These are phyloP conservation scores for Nephelium lappaceum DNA, from an alignment of 345 rosid genomes.

Conservation along the genomic window DNA sequence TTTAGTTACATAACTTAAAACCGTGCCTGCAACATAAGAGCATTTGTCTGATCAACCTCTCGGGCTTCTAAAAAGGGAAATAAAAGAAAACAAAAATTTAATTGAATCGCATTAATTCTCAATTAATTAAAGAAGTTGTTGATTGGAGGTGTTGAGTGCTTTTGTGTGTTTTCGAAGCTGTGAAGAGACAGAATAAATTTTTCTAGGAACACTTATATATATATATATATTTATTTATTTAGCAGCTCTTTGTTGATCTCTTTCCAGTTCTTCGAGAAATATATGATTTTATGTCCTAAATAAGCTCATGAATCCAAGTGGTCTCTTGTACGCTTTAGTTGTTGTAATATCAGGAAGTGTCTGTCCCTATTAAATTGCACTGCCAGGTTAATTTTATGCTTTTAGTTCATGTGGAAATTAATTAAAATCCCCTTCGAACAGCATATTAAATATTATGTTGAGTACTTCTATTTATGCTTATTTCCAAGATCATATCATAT, in stretches of 20 bases:
- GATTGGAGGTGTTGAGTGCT: neutral
- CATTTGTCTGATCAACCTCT: neutral
- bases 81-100: too few relatives aligned
- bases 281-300: conserved; percentile 1
- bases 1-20: neutral
- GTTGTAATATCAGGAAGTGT: neutral
- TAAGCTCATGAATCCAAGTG: neutral
- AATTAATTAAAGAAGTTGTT: neutral
- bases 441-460: neutral
- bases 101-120: neutral
- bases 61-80: neutral
- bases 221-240: too few relatives aligned
- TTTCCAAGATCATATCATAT: neutral
- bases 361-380: neutral
- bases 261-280: neutral
- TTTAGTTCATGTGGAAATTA: neutral
- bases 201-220: conserved; percentile 15
- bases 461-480: neutral
- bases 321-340: neutral
- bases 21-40: neutral
- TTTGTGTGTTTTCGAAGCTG: conserved; percentile 13
- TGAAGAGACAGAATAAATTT: too few relatives aligned
- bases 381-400: neutral
- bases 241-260: neutral
- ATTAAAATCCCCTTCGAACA: neutral